phyloP scores from a whole-genome alignment of 106 monocot species.

The Triglochin maritima region DNA sequence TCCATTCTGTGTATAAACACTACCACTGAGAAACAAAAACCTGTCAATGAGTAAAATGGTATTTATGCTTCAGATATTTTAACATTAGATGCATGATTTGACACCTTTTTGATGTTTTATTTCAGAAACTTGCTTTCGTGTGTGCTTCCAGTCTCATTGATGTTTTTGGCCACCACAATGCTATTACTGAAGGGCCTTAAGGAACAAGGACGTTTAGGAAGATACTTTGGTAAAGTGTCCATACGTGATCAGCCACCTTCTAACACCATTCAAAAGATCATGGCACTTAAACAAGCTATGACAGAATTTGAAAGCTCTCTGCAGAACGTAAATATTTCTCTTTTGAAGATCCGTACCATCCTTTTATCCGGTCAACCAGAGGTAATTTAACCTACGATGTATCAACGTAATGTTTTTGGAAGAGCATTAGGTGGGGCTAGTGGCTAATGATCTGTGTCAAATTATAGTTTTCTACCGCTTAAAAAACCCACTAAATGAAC shows the following conservation, averaged over 20 bases:
- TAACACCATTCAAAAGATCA: conserved; percentile 86
- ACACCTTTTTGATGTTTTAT: not conserved
- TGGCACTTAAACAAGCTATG: conserved; percentile 87
- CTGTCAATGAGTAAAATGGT: too few species aligned
- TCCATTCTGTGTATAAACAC: too few species aligned
- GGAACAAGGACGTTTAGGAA: conserved; percentile 88
- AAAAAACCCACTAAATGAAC: not conserved
- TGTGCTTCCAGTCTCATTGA: conserved; percentile 48
- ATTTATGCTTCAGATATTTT: too few species aligned
- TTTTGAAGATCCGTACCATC: conserved; percentile 76
- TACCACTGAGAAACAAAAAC: too few species aligned
- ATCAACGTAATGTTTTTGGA: not conserved
- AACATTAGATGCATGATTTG: too few species aligned
- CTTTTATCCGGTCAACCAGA: conserved; percentile 86
- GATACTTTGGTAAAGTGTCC: conserved; percentile 81
- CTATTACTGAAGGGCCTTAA: conserved; percentile 69
- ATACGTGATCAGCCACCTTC: conserved; percentile 95
- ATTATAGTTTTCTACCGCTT: not conserved
- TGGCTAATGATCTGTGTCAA: not conserved
- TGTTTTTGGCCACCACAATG: conserved; percentile 42
- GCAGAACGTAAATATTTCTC: conserved; percentile 69
- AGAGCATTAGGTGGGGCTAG: not conserved
- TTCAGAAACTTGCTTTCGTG: conserved; percentile 67
- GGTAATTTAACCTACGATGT: conserved; percentile 24
- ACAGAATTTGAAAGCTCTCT: conserved; percentile 67